A percentile compares a stretch with the other conserved stretches of the same genome.
Conservation (phyloP, 352 stramenopile species). For the Sclerospora graminicola region DNA sequence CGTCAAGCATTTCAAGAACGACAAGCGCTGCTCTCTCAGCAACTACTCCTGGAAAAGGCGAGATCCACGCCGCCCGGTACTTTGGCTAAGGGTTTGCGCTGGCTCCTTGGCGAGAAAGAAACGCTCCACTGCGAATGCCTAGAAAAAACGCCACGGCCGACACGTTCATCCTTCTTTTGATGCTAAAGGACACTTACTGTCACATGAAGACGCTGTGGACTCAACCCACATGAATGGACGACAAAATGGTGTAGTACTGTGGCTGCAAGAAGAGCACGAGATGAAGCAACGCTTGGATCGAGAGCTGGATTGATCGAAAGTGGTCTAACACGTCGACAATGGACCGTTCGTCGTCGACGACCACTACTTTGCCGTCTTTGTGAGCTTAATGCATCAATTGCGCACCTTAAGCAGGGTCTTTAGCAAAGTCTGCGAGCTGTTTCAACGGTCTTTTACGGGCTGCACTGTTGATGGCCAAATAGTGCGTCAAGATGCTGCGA, state of each 20-base stretch:
- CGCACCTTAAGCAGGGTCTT: slow-evolving; percentile 36
- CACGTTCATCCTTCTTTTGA: too few relatives aligned
- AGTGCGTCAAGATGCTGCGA: slow-evolving; percentile 85
- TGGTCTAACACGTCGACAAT: slow-evolving; percentile 88
- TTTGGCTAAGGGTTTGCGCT: too few relatives aligned
- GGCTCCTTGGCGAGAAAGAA: too few relatives aligned
- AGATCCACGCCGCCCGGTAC: too few relatives aligned
- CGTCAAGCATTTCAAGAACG: too few relatives aligned
- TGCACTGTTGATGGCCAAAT: slow-evolving; percentile 89
- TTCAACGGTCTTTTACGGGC: slow-evolving; percentile 82
- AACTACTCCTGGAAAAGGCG: too few relatives aligned
- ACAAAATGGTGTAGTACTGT: slow-evolving; percentile 98
- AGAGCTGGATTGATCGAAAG: slow-evolving; percentile 53
- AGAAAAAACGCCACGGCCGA: too few relatives aligned
- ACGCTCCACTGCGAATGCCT: too few relatives aligned
- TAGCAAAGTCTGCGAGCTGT: slow-evolving; percentile 74
- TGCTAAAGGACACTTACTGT: too few relatives aligned
- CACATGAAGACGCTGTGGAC: slow-evolving; percentile 88
- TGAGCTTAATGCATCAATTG: slow-evolving; percentile 43
- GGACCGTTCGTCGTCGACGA: slow-evolving; percentile 85
- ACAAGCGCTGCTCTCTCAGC: too few relatives aligned
- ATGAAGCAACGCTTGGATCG: slow-evolving; percentile 82
- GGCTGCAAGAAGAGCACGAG: slow-evolving; percentile 90
- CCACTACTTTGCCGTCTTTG: slow-evolving; percentile 89
- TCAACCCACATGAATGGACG: slow-evolving; percentile 86